These are phyloP conservation scores for Plasmodium gaboni DNA, from an alignment of 169 alveolate species.

Conservation along the genomic window DNA sequence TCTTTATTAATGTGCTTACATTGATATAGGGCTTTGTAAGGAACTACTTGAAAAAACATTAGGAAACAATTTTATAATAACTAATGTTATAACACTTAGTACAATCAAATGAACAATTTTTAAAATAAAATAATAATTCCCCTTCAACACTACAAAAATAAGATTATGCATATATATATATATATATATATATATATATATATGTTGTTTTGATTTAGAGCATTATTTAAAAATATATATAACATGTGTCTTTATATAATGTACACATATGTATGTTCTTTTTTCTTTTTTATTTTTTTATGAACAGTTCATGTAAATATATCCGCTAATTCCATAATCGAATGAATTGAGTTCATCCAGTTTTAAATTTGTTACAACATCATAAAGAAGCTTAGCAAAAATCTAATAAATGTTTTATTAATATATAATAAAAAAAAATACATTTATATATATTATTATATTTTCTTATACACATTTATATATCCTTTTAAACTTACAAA, in stretches of 20 bases:
- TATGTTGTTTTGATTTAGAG: background rate
- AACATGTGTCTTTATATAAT: too few species aligned
- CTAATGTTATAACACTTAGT: slow-evolving; percentile 19
- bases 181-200: background rate
- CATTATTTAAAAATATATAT: too few species aligned
- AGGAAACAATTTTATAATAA: slow-evolving; percentile 29
- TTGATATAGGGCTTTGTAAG: slow-evolving; percentile 30
- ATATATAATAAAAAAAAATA: background rate
- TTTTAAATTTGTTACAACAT: slow-evolving; percentile 30
- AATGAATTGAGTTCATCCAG: slow-evolving; percentile 33
- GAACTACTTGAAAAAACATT: slow-evolving; percentile 13
- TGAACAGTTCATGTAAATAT: slow-evolving; percentile 50
- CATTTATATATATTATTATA: background rate
- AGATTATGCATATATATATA: background rate
- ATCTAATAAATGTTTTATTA: slow-evolving; percentile 1
- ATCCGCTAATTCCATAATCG: slow-evolving; percentile 64
- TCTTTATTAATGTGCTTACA: slow-evolving; percentile 17
- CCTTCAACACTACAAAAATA: slow-evolving; percentile 33
- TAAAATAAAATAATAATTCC: slow-evolving; percentile 33
- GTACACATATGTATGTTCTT: background rate
- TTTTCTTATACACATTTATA: background rate
- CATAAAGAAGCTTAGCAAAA: slow-evolving; percentile 35
- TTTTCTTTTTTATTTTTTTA: background rate
- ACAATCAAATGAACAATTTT: slow-evolving; percentile 44
- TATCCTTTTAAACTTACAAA: slow-evolving; percentile 21